Evolutionary conservation across 2,329 filamentous ascomycete species (phyloP).

Genomic region (Colletotrichum destructivum): DNA sequence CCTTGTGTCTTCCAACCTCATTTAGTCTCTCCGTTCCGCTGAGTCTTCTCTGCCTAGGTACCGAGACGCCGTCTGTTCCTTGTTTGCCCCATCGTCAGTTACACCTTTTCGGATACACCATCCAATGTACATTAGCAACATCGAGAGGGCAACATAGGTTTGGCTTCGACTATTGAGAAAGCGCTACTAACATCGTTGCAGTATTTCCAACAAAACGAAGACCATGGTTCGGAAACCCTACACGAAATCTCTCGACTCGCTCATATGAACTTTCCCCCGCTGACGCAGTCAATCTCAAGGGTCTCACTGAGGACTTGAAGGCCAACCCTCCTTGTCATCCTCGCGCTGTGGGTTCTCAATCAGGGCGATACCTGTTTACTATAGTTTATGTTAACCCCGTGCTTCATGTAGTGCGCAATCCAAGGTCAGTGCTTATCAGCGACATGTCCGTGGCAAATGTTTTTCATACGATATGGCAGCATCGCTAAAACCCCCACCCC

Average conservation of each 20-base stretch:
- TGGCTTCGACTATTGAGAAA: neutral
- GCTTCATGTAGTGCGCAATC: conserved; percentile 82
- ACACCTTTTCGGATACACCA: neutral
- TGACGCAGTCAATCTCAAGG: conserved; percentile 14
- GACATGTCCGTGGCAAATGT: neutral
- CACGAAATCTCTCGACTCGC: neutral
- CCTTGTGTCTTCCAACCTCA: neutral
- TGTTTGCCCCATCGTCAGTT: neutral
- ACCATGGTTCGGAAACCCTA: conserved; percentile 14
- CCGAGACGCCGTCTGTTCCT: neutral
- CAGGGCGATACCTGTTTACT: conserved; percentile 7
- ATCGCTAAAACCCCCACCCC: neutral
- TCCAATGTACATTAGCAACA: neutral
- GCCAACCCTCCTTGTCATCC: conserved; percentile 88
- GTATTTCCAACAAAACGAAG: neutral
- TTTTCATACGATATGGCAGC: neutral
- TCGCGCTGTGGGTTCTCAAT: conserved; percentile 74
- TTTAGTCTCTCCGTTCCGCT: neutral
- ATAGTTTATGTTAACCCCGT: conserved; percentile 21
- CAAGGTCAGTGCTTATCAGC: conserved; percentile 72
- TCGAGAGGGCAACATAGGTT: neutral
- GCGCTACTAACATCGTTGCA: neutral
- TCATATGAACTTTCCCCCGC: neutral
- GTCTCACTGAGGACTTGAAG: conserved; percentile 78
- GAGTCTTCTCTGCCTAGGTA: neutral